Base-by-base conservation (phyloP, 805 yeast species). In the Metschnikowia lunata region DNA sequence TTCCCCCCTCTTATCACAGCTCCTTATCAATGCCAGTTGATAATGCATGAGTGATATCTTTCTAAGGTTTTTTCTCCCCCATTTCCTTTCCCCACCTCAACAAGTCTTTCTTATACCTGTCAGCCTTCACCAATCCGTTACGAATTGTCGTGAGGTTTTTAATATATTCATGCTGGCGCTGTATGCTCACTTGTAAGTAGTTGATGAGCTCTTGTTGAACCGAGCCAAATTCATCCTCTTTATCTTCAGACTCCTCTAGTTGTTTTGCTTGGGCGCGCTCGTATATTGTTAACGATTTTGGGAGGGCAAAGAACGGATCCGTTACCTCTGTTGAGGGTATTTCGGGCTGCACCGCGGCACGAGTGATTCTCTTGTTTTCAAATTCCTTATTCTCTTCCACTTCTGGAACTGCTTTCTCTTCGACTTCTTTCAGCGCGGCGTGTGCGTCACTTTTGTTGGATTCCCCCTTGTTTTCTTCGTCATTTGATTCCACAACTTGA, bases 81-180 rank as follows among this genome's bases (percentile, higher is more conserved):
- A 86, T 85, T 59, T 90, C 97, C 55, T 78, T 78, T 44, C 93
- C 86, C 98, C 98, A 91, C 52, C 79, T 76, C 50, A 73, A 76
- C 37, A 93, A 76, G 51, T 81, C 79, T 36, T 76, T 76, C 53
- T 87, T 82, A 52, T 85, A 74, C 48, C 91, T 70, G 54, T 85
- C 87, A 0, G 96, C 91, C 55, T 86, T 77, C 30, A 85, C 80
- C 26, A 91, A 67, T 0, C 89, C 95, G 55, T 75, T 75, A 53
- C 97, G 75, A 31, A 93, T 75, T 30, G 73, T 78, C n/a, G 79
- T 71, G 56, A 93, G 68, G 48, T 89, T 85, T 56, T 91, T 75
- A 40, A 89, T 83, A 60, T 84, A 91, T 63, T 93, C 98, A 58
- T 88, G 89, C 52, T 71, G 76, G 55, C 75, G 60, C 54, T 71